A percentile compares a stretch with the other conserved stretches of the same genome.
Conservation (phyloP, 2,329 filamentous ascomycete species). For the Didymella pomorum region DNA sequence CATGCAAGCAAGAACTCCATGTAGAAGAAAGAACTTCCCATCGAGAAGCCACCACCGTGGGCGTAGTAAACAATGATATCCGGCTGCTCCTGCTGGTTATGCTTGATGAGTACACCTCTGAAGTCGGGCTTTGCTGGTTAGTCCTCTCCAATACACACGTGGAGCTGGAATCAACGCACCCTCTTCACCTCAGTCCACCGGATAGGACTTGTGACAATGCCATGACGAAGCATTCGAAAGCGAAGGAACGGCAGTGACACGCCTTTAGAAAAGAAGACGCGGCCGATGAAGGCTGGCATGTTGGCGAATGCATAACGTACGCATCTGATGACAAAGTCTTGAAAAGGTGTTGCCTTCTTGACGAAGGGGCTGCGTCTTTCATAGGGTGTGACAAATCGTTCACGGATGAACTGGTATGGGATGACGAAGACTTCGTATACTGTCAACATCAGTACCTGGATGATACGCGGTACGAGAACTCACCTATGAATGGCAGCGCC, state of each 20-base stretch:
- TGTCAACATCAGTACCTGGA: slow-evolving; percentile 41
- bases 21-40: slow-evolving; percentile 86
- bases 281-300: slow-evolving; percentile 72
- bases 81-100: slow-evolving; percentile 66
- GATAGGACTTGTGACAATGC: slow-evolving; percentile 68
- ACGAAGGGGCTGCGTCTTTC: slow-evolving; percentile 67
- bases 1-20: slow-evolving; percentile 79
- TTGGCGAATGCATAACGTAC: slow-evolving; percentile 79
- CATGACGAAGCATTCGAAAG: slow-evolving; percentile 79
- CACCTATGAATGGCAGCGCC: slow-evolving; percentile 76
- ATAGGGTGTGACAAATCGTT: slow-evolving; percentile 61
- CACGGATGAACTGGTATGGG: slow-evolving; percentile 65
- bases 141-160: not conserved
- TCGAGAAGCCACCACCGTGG: slow-evolving; percentile 83
- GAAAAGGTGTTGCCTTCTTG: slow-evolving; percentile 74
- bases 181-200: slow-evolving; percentile 68
- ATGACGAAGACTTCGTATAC: slow-evolving; percentile 62
- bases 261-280: slow-evolving; percentile 78
- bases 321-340: slow-evolving; percentile 78
- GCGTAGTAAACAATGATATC: slow-evolving; percentile 84
- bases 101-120: slow-evolving; percentile 74
- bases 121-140: slow-evolving; percentile 54
- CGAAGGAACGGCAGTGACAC: slow-evolving; percentile 77
- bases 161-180: slow-evolving; percentile 48
- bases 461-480: slow-evolving; percentile 25